phyloP scores from a whole-genome alignment of 148 eudicot species.

The Diospyros lotus region DNA sequence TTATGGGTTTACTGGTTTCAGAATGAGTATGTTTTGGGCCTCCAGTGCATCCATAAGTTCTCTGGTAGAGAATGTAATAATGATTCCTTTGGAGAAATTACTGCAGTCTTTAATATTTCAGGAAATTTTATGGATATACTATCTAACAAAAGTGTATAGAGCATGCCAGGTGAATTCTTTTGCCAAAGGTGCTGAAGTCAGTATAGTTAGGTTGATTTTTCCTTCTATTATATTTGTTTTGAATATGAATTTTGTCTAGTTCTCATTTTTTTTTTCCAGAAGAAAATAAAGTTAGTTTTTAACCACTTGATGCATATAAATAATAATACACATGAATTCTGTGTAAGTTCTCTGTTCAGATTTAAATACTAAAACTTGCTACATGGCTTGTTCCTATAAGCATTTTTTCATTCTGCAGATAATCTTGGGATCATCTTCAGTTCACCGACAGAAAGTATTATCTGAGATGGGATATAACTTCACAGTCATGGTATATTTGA shows the following conservation, averaged over 20 bases:
- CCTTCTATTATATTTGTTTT: not conserved
- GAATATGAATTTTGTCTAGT: not conserved
- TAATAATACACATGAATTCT: not conserved
- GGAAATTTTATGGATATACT: too few species aligned
- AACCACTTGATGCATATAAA: not conserved
- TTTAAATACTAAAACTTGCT: not conserved
- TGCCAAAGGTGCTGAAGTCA: too few species aligned
- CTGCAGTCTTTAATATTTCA: too few species aligned
- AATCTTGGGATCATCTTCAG: constrained; percentile 80
- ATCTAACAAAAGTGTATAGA: too few species aligned
- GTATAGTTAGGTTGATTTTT: not conserved
- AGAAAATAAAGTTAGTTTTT: not conserved
- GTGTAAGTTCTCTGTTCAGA: not conserved
- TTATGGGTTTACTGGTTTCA: too few species aligned
- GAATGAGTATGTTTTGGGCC: too few species aligned
- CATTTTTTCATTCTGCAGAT: constrained; percentile 35
- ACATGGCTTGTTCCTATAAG: not conserved
- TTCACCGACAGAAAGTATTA: constrained; percentile 62
- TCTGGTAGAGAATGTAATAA: too few species aligned
- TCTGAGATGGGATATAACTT: constrained; percentile 85
- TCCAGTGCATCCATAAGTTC: too few species aligned
- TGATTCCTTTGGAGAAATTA: too few species aligned
- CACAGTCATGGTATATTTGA: constrained; percentile 55
- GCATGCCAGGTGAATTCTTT: too few species aligned
- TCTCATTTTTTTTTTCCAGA: not conserved